These are phyloP conservation scores for Puccinellia tenuiflora DNA, from an alignment of 176 grass and related monocot genomes.

Conservation along the genomic window DNA sequence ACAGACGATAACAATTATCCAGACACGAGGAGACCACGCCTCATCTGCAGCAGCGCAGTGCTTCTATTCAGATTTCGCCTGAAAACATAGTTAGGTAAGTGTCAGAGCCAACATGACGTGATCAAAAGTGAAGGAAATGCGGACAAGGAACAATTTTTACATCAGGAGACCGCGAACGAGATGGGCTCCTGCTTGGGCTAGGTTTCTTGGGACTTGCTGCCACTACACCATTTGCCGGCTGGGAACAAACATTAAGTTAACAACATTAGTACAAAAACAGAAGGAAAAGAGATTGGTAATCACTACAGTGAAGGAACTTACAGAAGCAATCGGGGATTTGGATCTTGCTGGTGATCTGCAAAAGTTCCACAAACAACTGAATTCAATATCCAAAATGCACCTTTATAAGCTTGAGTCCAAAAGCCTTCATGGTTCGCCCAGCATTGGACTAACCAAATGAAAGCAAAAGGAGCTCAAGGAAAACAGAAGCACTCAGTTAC, in stretches of 20 bases:
- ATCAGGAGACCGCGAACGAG: constrained; percentile 39
- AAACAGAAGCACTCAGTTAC: constrained; percentile 19
- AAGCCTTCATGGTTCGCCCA: constrained; percentile 19
- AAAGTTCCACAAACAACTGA: constrained; percentile 50
- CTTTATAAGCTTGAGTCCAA: constrained; percentile 45
- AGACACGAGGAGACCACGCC: neutral
- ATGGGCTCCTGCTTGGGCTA: constrained; percentile 53
- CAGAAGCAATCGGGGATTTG: constrained; percentile 53
- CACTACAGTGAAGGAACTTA: constrained; percentile 22
- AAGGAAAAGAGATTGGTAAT: neutral
- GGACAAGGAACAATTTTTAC: constrained; percentile 25
- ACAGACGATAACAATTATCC: constrained; percentile 9
- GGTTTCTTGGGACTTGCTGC: constrained; percentile 36
- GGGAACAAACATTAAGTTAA: constrained; percentile 20
- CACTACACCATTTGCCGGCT: constrained; percentile 38
- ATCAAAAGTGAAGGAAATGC: neutral
- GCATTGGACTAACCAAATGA: neutral
- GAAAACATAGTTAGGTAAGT: neutral
- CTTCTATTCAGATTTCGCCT: constrained; percentile 44
- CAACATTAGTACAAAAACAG: neutral
- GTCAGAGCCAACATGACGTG: neutral
- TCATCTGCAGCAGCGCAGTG: neutral
- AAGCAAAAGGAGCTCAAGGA: constrained; percentile 28
- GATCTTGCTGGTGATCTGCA: constrained; percentile 80
- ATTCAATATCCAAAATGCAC: constrained; percentile 58